Base-by-base conservation (phyloP, 257 asterid species). In the Nicotiana noctiflora region DNA sequence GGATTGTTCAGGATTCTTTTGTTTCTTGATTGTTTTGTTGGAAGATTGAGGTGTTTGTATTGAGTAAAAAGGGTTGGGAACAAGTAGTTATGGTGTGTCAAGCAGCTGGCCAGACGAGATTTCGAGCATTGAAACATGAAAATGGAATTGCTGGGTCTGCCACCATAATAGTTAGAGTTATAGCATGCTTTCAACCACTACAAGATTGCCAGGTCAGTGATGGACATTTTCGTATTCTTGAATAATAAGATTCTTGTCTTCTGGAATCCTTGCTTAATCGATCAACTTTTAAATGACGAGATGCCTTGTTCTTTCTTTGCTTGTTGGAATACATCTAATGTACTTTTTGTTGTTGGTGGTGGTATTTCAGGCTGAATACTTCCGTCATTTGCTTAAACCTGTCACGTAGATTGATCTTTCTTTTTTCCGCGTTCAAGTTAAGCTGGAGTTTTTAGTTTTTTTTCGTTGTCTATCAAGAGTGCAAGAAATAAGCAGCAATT, bases 121-220 rank as follows among this genome's bases (percentile, higher is more conserved):
- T 95, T 90, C 95, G 99, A 83, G 94, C 92, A 84, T 88, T 89
- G 93, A 95, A 93, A 90, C 97, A 93, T 68, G 98, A 93, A 86
- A 91, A 76, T 90, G 99, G 99, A 85, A 86, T 91, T 86, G 91
- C 86, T 15, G 98, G 99, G 89, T 82, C 82, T 89, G 90, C 97
- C 88, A 92, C 98, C 90, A 91, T 95, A 55, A 88, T 92, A 79
- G 97, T 95, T 95, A 95, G 94, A 90, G 92, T 95, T 15, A 92
- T 95, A 86, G 99, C 96, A 76, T 95, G 99, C 91, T 93, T 95
- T 87, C 99, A 93, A 91, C 97, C 98, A 81, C 98, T 95, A 79
- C 97, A 92, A 85, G 99, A 93, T 89, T 95, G 99, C 86, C 99
- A 95, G 99, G 99, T 95, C 52, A 31, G 94, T 61, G 1, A 2